phyloP scores from a whole-genome alignment of 768 basidiomycete species.

The Lactarius psammicola region DNA sequence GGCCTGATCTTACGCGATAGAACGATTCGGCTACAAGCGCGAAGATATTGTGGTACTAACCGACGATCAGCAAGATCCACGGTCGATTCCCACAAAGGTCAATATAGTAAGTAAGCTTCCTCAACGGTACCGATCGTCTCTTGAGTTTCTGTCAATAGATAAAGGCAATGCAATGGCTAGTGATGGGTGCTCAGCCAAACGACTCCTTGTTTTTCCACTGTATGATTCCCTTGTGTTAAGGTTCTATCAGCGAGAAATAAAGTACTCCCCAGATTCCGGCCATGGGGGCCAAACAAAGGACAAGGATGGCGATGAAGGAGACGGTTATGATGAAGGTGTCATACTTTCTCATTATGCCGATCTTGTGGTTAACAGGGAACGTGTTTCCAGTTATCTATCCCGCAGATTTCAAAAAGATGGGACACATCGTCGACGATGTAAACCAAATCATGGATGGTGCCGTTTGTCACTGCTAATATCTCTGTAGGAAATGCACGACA shows the following conservation, averaged over 20 bases:
- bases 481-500: slow-evolving; percentile 41
- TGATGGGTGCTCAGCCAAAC: slow-evolving; percentile 50
- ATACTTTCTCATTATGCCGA: not conserved
- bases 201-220: slow-evolving; percentile 57
- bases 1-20: slow-evolving; percentile 29
- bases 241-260: not conserved
- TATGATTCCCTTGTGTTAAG: slow-evolving; percentile 26
- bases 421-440: slow-evolving; percentile 79
- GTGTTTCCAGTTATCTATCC: slow-evolving; percentile 75
- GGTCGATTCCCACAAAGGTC: slow-evolving; percentile 48
- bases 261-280: slow-evolving; percentile 63
- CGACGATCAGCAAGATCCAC: slow-evolving; percentile 46
- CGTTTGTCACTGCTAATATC: not conserved
- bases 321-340: slow-evolving; percentile 76
- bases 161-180: slow-evolving; percentile 58
- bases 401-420: slow-evolving; percentile 72
- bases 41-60: slow-evolving; percentile 60
- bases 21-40: slow-evolving; percentile 46
- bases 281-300: slow-evolving; percentile 93
- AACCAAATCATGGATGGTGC: slow-evolving; percentile 26
- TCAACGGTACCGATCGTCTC: not conserved
- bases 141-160: slow-evolving; percentile 34
- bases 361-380: not conserved
- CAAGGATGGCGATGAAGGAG: slow-evolving; percentile 70
- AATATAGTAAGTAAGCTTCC: slow-evolving; percentile 45